These are phyloP conservation scores for Aquilaria agallochum DNA, from an alignment of 441 rosid genomes.

Conservation along the genomic window DNA sequence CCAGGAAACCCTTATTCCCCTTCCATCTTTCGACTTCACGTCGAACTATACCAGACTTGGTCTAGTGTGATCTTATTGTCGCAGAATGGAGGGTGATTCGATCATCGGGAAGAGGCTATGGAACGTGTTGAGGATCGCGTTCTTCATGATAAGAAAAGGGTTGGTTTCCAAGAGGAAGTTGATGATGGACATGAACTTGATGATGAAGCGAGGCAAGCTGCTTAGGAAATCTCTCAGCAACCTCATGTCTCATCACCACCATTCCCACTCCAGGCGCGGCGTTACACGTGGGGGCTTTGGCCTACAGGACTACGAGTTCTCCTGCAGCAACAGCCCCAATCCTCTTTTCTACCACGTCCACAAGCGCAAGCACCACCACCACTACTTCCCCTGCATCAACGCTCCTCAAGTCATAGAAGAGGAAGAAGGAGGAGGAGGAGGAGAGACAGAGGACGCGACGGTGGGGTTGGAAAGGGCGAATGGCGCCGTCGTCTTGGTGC, in stretches of 20 bases:
- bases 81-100: conserved; percentile 29
- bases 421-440: conserved; percentile 15
- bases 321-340: conserved; percentile 58
- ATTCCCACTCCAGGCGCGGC: conserved; percentile 15
- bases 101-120: conserved; percentile 41
- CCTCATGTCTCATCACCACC: conserved; percentile 33
- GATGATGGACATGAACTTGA: conserved; percentile 54
- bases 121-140: conserved; percentile 38
- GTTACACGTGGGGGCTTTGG: conserved; percentile 36
- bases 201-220: conserved; percentile 32
- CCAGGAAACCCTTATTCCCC: conserved; percentile 19
- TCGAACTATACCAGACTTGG: no score
- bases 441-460: not conserved
- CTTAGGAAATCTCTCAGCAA: conserved; percentile 35
- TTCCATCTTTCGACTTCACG: not conserved
- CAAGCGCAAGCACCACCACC: conserved; percentile 24
- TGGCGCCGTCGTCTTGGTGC: conserved; percentile 21
- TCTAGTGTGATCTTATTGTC: no score
- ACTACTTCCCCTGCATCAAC: conserved; percentile 51
- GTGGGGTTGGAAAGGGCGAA: not conserved
- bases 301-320: conserved; percentile 57
- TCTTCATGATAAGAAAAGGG: conserved; percentile 51
- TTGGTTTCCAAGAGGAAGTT: conserved; percentile 44
- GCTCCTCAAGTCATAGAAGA: conserved; percentile 30
- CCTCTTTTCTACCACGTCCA: conserved; percentile 39